phyloP scores from a whole-genome alignment of 2,329 filamentous ascomycete species.

The Hypoxylon sp. region DNA sequence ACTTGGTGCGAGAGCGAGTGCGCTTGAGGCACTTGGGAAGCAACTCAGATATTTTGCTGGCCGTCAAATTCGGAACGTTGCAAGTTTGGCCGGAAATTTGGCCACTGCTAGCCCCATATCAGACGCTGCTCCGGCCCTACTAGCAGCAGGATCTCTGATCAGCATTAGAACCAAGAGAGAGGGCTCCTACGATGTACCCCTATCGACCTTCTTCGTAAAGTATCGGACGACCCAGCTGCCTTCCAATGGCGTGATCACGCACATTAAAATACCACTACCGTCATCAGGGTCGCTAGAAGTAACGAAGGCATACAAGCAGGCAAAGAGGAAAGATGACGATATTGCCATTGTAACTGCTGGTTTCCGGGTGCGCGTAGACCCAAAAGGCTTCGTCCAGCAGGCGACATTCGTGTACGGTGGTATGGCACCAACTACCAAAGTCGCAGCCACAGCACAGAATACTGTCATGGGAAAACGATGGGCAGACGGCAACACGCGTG shows the following conservation, averaged over 20 bases:
- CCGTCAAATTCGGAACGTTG: slow-evolving; percentile 92
- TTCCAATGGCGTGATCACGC: slow-evolving; percentile 82
- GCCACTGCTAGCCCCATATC: slow-evolving; percentile 94
- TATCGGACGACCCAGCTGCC: slow-evolving; percentile 87
- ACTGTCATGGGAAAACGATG: slow-evolving; percentile 82
- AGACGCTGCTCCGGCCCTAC: slow-evolving; percentile 90
- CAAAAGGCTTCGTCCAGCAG: slow-evolving; percentile 75
- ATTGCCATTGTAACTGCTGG: slow-evolving; percentile 95
- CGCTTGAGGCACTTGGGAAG: slow-evolving; percentile 87
- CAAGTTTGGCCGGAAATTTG: slow-evolving; percentile 90
- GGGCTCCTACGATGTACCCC: slow-evolving; percentile 80
- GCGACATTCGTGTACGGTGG: slow-evolving; percentile 89
- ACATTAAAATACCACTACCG: slow-evolving; percentile 79
- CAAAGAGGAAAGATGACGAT: slow-evolving; percentile 96
- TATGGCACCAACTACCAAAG: slow-evolving; percentile 89
- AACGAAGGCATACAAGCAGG: slow-evolving; percentile 90
- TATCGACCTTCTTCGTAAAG: slow-evolving; percentile 89
- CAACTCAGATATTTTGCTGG: slow-evolving; percentile 94
- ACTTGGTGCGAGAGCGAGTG: slow-evolving; percentile 76
- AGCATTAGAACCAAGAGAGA: slow-evolving; percentile 79
- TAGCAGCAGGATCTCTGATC: slow-evolving; percentile 83
- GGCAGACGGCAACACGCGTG: slow-evolving; percentile 81
- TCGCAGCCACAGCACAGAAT: slow-evolving; percentile 79
- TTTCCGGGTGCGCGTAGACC: slow-evolving; percentile 77
- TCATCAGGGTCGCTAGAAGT: slow-evolving; percentile 80